Base-by-base conservation (phyloP, 768 basidiomycete genomes). In the Sarcodon aspratus region DNA sequence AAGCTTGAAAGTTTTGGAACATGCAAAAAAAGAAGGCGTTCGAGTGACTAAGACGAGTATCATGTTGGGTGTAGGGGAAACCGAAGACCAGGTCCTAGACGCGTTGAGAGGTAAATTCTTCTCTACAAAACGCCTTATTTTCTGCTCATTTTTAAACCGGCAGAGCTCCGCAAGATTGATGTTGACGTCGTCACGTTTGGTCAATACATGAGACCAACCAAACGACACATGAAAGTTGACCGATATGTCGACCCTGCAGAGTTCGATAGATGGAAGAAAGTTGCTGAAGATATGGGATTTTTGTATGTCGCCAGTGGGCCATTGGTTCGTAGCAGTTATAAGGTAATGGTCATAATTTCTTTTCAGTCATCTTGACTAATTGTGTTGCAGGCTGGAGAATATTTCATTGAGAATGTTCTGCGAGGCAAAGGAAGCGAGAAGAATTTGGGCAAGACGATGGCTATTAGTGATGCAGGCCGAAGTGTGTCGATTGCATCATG, bases 161-260 rank as follows among this genome's bases (percentile, higher is more conserved):
- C 61, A 98, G 96, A 95, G 54, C 75, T 98, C 7, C 84, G 95
- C 40, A 82, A 82, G 55, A 71, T 80, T 43, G 76, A 91, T 55
- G 94, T 98, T 42, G 95, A 98, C 59, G 95, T 99, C 6, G 92
- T 99, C 31, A 99, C 96, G 1, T 98, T 99, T 62, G 96, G 96
- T 2, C 96, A 99, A 68, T 99, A 99, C 66, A 98, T 99, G 96
- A 85, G 96, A 45, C 96, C 96, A 7, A 97, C 96, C 8, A 98
- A 98, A 66, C 78, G 83, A 31, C 96, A 99, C 66, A 98, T 99
- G 96, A 99, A 98, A 66, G 96, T 99, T 9, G 85, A 91, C 55
- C 85, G 91, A 32, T 99, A 99, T 58, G 92, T 98, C 18, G 80
- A 90, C 52, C 96, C 96, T 1, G 76, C 79, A 4, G 94, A 98